Evolutionary conservation across 1,284 basidiomycete species (phyloP), one percentile per base, ranked within the genome.

Genomic region (Fomitopsis betulina): DNA sequence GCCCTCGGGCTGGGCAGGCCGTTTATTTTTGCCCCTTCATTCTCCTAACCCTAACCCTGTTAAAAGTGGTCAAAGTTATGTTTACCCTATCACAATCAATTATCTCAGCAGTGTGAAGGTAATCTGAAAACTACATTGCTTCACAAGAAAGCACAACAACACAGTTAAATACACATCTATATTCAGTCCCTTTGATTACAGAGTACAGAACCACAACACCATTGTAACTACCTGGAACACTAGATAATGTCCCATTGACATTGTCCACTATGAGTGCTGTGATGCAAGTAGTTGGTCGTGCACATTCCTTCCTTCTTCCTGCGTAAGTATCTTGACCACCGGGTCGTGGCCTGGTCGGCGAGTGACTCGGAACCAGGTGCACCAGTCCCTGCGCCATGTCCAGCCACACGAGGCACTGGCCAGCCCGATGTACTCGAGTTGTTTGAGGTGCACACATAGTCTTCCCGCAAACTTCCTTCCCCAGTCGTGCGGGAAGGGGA

Each of bases 1-100:
- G 79, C 80, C 81, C 69, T 72, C 70, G 69, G 70, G 70, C 70
- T 70, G 70, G 69, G 70, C 66, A 65, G 70, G 70, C 70, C 70
- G 63, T 68, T 59, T 67, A 70, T 70, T 67, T 69, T 65, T 66
- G 45, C 50, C 23, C 19, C 19, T 50, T 19, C 3, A 12, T 25
- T 35, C 19, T 42, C 13, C 55, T 50, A 56, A 56, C 55, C 55
- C 55, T 56, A 56, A 56, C 45, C 55, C 37, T 39, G 39, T 27
- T 5, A 5, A 17, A 30, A 15, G 27, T 30, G 5, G 8, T 30
- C 27, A 0, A 30, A 30, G 8, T 30, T 2, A 30, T 8, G 8
- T 30, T 2, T 4, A n/a, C n/a, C n/a, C n/a, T n/a, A n/a, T n/a
- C n/a, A n/a, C n/a, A n/a, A n/a, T 30, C 5, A 30, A 30, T 30